phyloP scores from a whole-genome alignment of 352 stramenopile species.

The Phytophthora cactorum region DNA sequence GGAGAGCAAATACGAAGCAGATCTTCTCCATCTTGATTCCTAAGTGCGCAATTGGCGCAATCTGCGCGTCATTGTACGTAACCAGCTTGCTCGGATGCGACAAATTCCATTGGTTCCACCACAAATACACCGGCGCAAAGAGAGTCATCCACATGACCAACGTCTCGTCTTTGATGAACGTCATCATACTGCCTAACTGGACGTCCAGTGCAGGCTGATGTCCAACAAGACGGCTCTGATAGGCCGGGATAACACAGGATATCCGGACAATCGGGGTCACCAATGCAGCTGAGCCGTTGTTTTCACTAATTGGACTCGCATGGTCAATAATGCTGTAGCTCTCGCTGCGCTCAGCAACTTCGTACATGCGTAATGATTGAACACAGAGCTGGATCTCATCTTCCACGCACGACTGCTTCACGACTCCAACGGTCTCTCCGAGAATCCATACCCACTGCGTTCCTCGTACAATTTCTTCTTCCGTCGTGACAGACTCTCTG shows the following conservation, averaged over 20 bases:
- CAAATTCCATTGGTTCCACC: constrained; percentile 86
- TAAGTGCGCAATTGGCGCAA: constrained; percentile 75
- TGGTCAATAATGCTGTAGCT: constrained; percentile 55
- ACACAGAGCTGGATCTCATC: constrained; percentile 77
- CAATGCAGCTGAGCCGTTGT: constrained; percentile 11
- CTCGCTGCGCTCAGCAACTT: constrained; percentile 40
- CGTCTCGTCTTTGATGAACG: constrained; percentile 79
- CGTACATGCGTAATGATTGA: constrained; percentile 64
- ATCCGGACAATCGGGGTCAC: constrained; percentile 51
- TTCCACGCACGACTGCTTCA: constrained; percentile 88
- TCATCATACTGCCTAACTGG: constrained; percentile 52
- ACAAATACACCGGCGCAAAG: constrained; percentile 79
- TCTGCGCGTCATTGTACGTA: constrained; percentile 48
- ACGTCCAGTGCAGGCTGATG: constrained; percentile 70
- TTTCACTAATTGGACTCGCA: constrained; percentile 5
- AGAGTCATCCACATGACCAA: constrained; percentile 82
- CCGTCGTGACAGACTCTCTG: constrained; percentile 23
- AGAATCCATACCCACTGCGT: constrained; percentile 68
- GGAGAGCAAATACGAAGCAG: constrained; percentile 60
- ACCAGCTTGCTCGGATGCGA: constrained; percentile 70
- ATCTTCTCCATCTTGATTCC: constrained; percentile 53
- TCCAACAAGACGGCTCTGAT: constrained; percentile 81
- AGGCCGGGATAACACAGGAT: constrained; percentile 75
- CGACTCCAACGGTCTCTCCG: constrained; percentile 47
- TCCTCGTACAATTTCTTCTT: constrained; percentile 20